Evolutionary conservation across 768 basidiomycete genomes (phyloP), one percentile per base, ranked within the genome.

Genomic region (Phylloporus arenicola): DNA sequence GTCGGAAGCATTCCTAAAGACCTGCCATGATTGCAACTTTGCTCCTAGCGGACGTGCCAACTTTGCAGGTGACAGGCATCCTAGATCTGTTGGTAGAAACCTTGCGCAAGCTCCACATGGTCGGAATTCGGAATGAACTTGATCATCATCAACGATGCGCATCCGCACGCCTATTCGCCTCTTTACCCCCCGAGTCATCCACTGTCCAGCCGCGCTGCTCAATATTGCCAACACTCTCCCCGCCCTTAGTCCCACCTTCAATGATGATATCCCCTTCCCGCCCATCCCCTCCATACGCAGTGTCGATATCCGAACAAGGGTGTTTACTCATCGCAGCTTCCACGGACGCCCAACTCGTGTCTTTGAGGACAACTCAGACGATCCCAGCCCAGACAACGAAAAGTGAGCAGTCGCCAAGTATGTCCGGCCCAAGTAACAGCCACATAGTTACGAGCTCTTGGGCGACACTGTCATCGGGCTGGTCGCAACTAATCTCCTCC

Each of bases 301-400:
- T 9, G 61, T 69, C 1, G 66, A 65, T 2, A 75, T 86, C 46
- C 67, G 70, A 35, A 64, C 62, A 34, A 81, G 78, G 60, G 77
- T 88, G 1, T 90, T 86, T 62, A 91, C 88, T 2, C 88, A 91
- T 60, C 81, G 87, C 30, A 84, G 83, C 62, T 78, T 74, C 59
- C 78, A 72, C 58, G 88, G 78, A 0, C 74, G 88, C 2, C 86
- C 87, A 0, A 82, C 79, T 6, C 80, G 86, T 57, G 70, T 87
- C 25, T 91, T 91, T 55, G 88, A 91, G 62, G 88, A 90, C 64
- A 74, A 71, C 33, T 78, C 75, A 0, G 73, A 79, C 54, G 88
- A 91, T 65, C 82, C 77, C 2, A 84, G 84, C 45, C 88, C 86
- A 6, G 88, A 91, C 62, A 90, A 91, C 54, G 88, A 91, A 70